Percentiles rank a stretch among this genome's conserved stretches.
phyloP scores from a whole-genome alignment of 2,329 filamentous ascomycete species.

The Aspergillus sp. region DNA sequence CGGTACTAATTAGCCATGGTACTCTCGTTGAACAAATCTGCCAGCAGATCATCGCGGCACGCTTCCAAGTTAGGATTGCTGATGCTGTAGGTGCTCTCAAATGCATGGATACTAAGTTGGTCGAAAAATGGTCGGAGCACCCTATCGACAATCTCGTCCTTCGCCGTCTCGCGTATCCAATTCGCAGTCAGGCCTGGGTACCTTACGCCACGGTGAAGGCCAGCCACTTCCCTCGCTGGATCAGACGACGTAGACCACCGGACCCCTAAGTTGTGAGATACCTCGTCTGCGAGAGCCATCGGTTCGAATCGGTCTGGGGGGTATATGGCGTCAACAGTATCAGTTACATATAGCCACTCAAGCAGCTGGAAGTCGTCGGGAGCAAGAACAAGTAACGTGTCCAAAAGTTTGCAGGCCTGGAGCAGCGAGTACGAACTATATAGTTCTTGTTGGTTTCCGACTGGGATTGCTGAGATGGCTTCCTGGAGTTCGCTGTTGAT shows the following conservation, averaged over 20 bases:
- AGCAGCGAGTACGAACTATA: constrained; percentile 76
- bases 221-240: constrained; percentile 26
- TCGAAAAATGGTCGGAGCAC: constrained; percentile 86
- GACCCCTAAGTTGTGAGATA: constrained; percentile 71
- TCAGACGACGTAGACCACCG: constrained; percentile 30
- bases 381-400: constrained; percentile 78
- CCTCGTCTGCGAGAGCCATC: constrained; percentile 77
- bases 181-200: constrained; percentile 45
- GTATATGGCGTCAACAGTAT: constrained; percentile 95
- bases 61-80: constrained; percentile 64
- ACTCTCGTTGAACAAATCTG: constrained; percentile 77
- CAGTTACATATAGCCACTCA: constrained; percentile 96
- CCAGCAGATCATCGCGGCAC: constrained; percentile 65
- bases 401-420: constrained; percentile 91
- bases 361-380: constrained; percentile 98
- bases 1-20: constrained; percentile 46
- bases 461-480: constrained; percentile 72
- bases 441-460: constrained; percentile 68
- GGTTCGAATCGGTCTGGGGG: constrained; percentile 68
- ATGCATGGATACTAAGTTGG: constrained; percentile 87
- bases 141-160: constrained; percentile 67
- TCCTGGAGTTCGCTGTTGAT: constrained; percentile 83
- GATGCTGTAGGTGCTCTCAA: constrained; percentile 91
- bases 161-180: constrained; percentile 54
- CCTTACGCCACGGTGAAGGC: constrained; percentile 32